phyloP scores from a whole-genome alignment of 2,329 filamentous ascomycete species.

The Ceratocystis cacaofunesta region DNA sequence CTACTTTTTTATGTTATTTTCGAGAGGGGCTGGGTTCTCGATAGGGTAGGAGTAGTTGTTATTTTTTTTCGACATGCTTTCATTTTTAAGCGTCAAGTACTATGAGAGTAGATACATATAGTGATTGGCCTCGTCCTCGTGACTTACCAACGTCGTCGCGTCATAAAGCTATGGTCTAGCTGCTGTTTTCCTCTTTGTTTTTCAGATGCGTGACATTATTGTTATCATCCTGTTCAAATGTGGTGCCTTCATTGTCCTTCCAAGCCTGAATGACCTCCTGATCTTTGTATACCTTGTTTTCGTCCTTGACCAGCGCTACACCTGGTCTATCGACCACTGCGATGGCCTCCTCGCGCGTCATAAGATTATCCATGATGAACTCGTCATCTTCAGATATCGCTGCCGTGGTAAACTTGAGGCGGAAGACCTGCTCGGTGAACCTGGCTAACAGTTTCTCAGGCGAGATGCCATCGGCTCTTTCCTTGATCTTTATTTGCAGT shows the following conservation, averaged over 20 bases:
- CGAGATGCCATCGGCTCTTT: neutral
- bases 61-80: neutral
- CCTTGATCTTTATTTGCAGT: constrained; percentile 18
- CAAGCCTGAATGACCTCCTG: neutral
- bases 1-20: neutral
- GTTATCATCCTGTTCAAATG: neutral
- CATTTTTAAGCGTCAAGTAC: neutral
- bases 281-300: neutral
- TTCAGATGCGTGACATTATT: neutral
- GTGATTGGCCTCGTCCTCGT: neutral
- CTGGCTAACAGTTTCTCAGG: neutral
- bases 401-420: constrained; percentile 18
- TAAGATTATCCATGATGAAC: constrained; percentile 15
- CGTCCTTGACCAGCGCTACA: neutral
- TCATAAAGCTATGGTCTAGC: neutral
- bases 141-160: neutral
- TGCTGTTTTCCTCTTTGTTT: neutral
- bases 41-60: neutral
- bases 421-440: constrained; percentile 19
- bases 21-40: neutral
- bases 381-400: constrained; percentile 11
- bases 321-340: neutral
- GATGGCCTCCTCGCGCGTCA: constrained; percentile 2
- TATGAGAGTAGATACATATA: neutral
- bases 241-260: neutral